Evolutionary conservation across 2,329 filamentous ascomycete genomes (phyloP), one percentile per base, ranked within the genome.

Genomic region (Fusarium sp.): DNA sequence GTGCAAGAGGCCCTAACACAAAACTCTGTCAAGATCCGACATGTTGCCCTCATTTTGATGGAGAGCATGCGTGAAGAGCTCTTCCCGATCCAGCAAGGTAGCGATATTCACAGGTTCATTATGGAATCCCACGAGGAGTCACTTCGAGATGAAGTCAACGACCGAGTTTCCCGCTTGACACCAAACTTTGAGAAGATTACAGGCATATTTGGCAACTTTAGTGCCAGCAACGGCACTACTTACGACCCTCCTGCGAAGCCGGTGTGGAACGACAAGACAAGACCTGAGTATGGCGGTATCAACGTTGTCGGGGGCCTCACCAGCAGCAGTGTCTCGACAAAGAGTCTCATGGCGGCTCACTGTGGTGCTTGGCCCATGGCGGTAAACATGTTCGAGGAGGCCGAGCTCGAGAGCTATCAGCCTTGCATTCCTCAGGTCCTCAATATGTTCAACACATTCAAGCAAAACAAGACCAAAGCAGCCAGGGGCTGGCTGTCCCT

Each of bases 21-120:
- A 6, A 73, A 65, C 33, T 73, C 71, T 20, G 76, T 85, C 16
- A 81, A 81, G 45, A 85, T 86, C 57, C 84, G 84, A 64, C 84
- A 86, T 60, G 75, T 86, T n/a, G 78, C 86, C 48, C 74, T 86
- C 16, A 65, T 86, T 29, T 81, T 85, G 13, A 79, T 87, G 37
- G 85, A 86, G 69, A 86, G 84, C 62, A 85, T 84, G 8, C 82
- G 85, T 5, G 82, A 83, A 16, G 85, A 86, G 54, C 81, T 86
- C 6, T 87, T 86, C 64, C 85, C 85, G 0, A 70, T 87, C 10
- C 84, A 85, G 27, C 82, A 84, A 63, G 80, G 79, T 2, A 84
- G 81, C 22, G 74, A 82, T 20, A 82, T 86, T 13, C 82, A 81
- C 61, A 75, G 81, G 8, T 80, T 81, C 1, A 77, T 83, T 2